phyloP scores from a whole-genome alignment of 2,329 filamentous ascomycete species.

The Xylariaceae sp. region DNA sequence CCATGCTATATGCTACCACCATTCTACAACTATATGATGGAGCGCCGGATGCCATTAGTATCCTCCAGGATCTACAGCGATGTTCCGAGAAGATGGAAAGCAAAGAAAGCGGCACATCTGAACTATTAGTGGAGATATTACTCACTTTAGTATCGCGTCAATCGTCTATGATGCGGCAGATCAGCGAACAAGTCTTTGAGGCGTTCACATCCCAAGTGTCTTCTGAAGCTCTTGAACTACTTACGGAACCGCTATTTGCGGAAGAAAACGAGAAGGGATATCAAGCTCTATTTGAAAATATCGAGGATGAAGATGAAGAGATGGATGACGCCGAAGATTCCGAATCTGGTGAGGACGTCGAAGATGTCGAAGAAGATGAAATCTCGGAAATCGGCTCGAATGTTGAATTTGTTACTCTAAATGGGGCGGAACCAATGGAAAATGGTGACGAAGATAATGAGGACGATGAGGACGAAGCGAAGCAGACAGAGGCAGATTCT shows the following conservation, averaged over 20 bases:
- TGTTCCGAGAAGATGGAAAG: constrained; percentile 70
- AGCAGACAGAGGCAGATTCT: constrained; percentile 41
- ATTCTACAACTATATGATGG: constrained; percentile 90
- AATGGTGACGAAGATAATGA: constrained; percentile 44
- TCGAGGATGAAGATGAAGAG: constrained; percentile 63
- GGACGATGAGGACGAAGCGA: constrained; percentile 43
- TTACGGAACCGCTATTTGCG: constrained; percentile 70
- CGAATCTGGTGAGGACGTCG: constrained; percentile 45
- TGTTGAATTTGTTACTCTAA: constrained; percentile 45
- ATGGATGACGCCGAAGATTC: constrained; percentile 49
- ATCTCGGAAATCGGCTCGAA: constrained; percentile 42
- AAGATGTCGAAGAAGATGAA: constrained; percentile 46
- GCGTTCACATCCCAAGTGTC: constrained; percentile 79
- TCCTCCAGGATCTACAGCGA: constrained; percentile 78
- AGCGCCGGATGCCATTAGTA: constrained; percentile 80
- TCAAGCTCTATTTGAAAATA: constrained; percentile 79
- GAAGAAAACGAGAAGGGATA: constrained; percentile 84
- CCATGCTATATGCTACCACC: constrained; percentile 80
- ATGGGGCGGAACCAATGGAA: constrained; percentile 45
- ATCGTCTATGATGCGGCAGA: constrained; percentile 81
- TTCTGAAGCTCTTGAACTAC: constrained; percentile 67
- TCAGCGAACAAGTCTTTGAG: constrained; percentile 85
- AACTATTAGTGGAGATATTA: constrained; percentile 82
- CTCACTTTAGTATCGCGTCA: constrained; percentile 87
- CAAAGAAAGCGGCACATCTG: constrained; percentile 61